Evolutionary conservation across 2,329 filamentous ascomycete genomes (phyloP), one percentile per base, ranked within the genome.

Genomic region (Madurella mycetomatis): DNA sequence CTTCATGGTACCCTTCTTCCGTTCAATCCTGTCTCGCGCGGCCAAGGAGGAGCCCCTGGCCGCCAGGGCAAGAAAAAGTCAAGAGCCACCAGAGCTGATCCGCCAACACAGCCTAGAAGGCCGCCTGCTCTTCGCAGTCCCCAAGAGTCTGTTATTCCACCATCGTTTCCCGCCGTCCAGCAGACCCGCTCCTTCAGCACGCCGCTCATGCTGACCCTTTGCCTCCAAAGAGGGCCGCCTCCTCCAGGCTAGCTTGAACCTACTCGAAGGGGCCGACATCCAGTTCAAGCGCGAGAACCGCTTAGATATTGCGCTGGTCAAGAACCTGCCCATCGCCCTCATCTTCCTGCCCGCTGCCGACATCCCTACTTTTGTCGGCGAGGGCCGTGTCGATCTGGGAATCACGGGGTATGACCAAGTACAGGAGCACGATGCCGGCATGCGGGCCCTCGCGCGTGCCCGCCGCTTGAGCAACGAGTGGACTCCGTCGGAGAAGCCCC

Each of bases 271-370:
- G 62, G 90, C 88, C 66, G 94, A 99, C 72, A 92, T 99, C 65
- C 91, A 99, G 72, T 99, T 99, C 77, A 86, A 89, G 70, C 87
- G 94, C 68, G 91, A 96, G 77, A 91, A 88, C 70, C 87, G 94
- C 55, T 88, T 97, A 66, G 94, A 99, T 72, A 96, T 99, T 68
- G 94, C 94, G 15, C 86, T 99, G 25, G 94, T 97, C 69, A 95
- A 96, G 79, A 99, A 99, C 75, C 84, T 94, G 30, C 90, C 89
- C 37, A 90, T 99, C 65, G 94, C 94, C 15, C 88, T 99, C 57
- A 86, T 99, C 68, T 99, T 99, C 78, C 87, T 99, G 25, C 94
- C 94, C 31, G 94, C 92, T 39, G 92, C 91, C 62, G 94, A 99
- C 70, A 99, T 99, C 68, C 94, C 94, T 5, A 96, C 91, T 40